Base-by-base conservation (phyloP, 768 basidiomycete species). In the Sutorius australiensis region DNA sequence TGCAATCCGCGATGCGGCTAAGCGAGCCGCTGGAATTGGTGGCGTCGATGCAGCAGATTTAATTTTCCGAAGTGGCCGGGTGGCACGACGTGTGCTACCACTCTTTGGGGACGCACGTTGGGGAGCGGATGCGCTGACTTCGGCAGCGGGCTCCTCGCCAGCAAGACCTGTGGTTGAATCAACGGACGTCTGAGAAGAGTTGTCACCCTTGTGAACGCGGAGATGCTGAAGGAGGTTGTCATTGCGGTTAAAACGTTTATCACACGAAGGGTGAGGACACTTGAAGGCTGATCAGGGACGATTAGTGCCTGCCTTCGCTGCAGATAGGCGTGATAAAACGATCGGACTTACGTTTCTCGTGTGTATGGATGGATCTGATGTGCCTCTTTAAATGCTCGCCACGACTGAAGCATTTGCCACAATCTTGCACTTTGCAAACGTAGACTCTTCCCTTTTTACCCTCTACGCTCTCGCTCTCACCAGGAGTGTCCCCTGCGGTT, bases 191-290 rank as follows among this genome's bases (percentile, higher is more conserved):
- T 69, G 68, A 24, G 68, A 69, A 43, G 68, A 69, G 45, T 45
- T 70, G 50, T 69, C 68, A 38, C 70, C 70, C 54, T 79, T 77
- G 69, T 89, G 87, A 16, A 89, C 84, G 61, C 84, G 83, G 66
- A 86, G 71, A 61, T 91, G 89, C 68, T 91, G 89, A 43, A 86
- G 76, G 32, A 91, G 79, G 67, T 91, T 91, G 64, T 91, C 89
- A 58, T 86, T 85, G 55, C 89, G 77, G 54, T 87, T 88, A 66
- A 91, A 92, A 59, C 75, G 76, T 65, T 88, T 88, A 65, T 80
- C 80, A 70, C 89, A 92, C 30, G 73, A 65, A 4, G 81, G 76
- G 62, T 79, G 79, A 27, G 84, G 78, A 69, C 89, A 92, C 61
- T 82, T 77, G 73, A 84, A 87, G 9, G 89, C 89, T 91, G 54